Percentiles rank a stretch among this genome's conserved stretches.
These are phyloP conservation scores for Pythium coloratum DNA, from an alignment of 352 stramenopile species.

Conservation along the genomic window DNA sequence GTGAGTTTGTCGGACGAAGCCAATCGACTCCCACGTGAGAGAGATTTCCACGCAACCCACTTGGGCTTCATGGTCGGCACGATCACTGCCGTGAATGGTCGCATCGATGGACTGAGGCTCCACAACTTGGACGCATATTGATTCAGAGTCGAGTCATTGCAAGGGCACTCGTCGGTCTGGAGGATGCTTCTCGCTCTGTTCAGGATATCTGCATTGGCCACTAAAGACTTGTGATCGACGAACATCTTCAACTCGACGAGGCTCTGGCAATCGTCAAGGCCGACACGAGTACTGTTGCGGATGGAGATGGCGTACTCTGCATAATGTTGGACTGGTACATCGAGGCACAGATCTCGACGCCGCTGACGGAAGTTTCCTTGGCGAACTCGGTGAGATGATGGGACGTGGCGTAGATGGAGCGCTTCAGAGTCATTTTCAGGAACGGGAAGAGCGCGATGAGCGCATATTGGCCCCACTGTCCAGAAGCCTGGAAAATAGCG, in stretches of 20 bases:
- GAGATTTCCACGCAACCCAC: too few species aligned
- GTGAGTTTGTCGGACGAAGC: not conserved
- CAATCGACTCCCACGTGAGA: too few species aligned
- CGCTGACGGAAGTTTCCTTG: slow-evolving; percentile 19
- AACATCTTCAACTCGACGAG: slow-evolving; percentile 11
- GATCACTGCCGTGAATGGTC: not conserved
- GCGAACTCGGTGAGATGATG: slow-evolving; percentile 7
- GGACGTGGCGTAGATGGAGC: not conserved
- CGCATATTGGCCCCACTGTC: not conserved
- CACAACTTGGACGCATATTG: too few species aligned
- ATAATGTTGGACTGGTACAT: slow-evolving; percentile 32
- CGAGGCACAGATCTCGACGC: slow-evolving; percentile 19
- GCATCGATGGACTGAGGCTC: not conserved
- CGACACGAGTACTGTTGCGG: slow-evolving; percentile 9
- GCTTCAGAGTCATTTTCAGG: not conserved
- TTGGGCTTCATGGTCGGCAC: too few species aligned
- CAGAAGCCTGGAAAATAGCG: not conserved
- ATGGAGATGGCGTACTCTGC: slow-evolving; percentile 17
- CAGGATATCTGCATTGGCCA: slow-evolving; percentile 3
- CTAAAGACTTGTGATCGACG: slow-evolving; percentile 3
- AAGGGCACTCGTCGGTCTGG: too few species aligned
- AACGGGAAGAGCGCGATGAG: slow-evolving; percentile 16
- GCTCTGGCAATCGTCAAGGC: slow-evolving; percentile 12
- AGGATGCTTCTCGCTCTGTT: not conserved
- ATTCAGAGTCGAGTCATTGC: too few species aligned